A percentile compares a stretch with the other conserved stretches of the same genome.
Evolutionary conservation across 2,329 filamentous ascomycete genomes (phyloP).

Genomic region (Chrysoporthe austroafricana): DNA sequence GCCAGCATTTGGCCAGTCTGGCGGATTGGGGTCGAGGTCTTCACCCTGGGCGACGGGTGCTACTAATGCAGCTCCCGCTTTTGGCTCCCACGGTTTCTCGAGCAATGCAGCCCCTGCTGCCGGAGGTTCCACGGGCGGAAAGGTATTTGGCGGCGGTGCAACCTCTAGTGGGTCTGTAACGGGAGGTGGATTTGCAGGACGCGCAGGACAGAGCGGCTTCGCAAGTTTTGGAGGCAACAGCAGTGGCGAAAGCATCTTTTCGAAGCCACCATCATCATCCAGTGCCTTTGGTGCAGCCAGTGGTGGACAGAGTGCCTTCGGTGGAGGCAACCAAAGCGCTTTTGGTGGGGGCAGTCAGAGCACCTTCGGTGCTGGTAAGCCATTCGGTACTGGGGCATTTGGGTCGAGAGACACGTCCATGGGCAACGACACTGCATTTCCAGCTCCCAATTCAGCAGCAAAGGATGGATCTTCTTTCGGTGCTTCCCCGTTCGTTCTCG

Average conservation of each 20-base stretch:
- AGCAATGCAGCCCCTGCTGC: conserved; percentile 41
- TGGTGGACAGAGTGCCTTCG: conserved; percentile 24
- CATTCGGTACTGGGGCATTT: conserved; percentile 30
- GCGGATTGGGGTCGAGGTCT: conserved; percentile 48
- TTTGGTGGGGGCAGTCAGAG: conserved; percentile 21
- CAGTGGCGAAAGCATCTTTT: conserved; percentile 45
- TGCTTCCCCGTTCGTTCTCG: conserved; percentile 67
- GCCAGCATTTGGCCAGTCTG: conserved; percentile 56
- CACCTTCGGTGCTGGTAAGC: conserved; percentile 20
- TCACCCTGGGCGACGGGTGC: conserved; percentile 58
- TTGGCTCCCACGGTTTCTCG: conserved; percentile 59
- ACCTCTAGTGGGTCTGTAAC: conserved; percentile 34
- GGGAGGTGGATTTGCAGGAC: conserved; percentile 55
- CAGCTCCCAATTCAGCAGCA: conserved; percentile 43
- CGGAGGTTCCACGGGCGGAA: conserved; percentile 37
- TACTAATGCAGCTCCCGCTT: conserved; percentile 46
- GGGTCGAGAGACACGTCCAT: conserved; percentile 38
- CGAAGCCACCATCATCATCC: conserved; percentile 41
- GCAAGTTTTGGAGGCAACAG: conserved; percentile 47
- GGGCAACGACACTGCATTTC: conserved; percentile 45
- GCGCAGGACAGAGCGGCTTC: conserved; percentile 61
- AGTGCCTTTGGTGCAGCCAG: conserved; percentile 39
- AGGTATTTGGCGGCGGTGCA: conserved; percentile 43
- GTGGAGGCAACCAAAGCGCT: conserved; percentile 8
- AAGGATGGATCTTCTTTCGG: conserved; percentile 46